Evolutionary conservation across 345 rosid species (phyloP), one percentile per base, ranked within the genome.

Genomic region (Syzygium jambos): DNA sequence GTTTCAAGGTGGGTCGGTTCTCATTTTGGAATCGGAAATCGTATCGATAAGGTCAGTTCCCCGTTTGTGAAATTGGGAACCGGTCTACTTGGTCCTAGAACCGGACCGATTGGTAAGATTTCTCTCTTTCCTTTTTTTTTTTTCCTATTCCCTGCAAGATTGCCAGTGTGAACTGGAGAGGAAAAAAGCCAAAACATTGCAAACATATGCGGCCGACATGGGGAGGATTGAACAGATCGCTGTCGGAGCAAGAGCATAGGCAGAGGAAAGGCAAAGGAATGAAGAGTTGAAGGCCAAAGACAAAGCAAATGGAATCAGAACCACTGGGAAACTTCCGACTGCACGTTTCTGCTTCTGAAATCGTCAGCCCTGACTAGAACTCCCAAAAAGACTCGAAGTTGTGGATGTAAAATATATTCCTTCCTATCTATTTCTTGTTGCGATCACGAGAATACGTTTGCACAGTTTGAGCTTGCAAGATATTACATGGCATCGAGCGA

Each of bases 281-380:
- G 92, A 93, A 85, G 98, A 93, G 93, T 41, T 88, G 14, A 92
- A 93, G 91, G 94, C 90, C 84, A 93, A 91, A 92, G 91, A 90
- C 85, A 96, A 97, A 89, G 98, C 97, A 85, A 91, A 96, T 88
- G 91, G 51, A 65, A 90, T 92, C 90, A 93, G 96, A 90, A 85
- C 85, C 85, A 93, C 94, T 13, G 95, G 96, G 87, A 84, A 85
- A 86, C 52, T 87, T 85, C 95, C 95, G 0, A 88, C 63, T 9
- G 56, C 92, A 56, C 95, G 98, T 86, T 92, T 92, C 90, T 95
- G 95, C 88, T 93, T 89, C 89, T 91, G 87, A 89, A 87, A 68
- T 30, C 6, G 41, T 4, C 1, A 19, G 23, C 78, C 78, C 0
- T 16, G 0, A 19, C 12, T 34, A 9, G 13, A 3, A 16, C 78